Evolutionary conservation across 2,329 filamentous ascomycete species (phyloP).

Genomic region (Botrytis byssoidea): DNA sequence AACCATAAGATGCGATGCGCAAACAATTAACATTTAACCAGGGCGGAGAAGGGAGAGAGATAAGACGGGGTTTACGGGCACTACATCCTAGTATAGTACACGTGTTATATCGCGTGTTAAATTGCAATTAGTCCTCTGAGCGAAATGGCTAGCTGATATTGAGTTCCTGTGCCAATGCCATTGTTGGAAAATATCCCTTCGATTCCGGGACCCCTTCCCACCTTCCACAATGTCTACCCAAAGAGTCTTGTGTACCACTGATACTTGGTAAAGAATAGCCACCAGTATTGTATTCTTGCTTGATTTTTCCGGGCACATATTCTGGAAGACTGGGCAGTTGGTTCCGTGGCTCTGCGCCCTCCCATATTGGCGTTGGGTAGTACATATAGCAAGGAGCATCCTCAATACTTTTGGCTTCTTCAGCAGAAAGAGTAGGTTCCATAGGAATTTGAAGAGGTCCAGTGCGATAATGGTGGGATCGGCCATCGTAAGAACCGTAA

Average conservation of each 20-base stretch:
- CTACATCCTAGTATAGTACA: not conserved
- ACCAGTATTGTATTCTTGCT: slow-evolving; percentile 32
- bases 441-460: slow-evolving; percentile 35
- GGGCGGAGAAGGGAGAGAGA: not conserved
- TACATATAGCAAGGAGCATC: slow-evolving; percentile 37
- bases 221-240: slow-evolving; percentile 36
- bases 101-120: not conserved
- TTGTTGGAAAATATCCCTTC: slow-evolving; percentile 37
- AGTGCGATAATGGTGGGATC: slow-evolving; percentile 35
- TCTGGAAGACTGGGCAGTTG: slow-evolving; percentile 33
- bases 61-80: not conserved
- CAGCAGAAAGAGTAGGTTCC: slow-evolving; percentile 36
- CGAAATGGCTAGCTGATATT: slow-evolving; percentile 31
- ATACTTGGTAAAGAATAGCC: slow-evolving; percentile 35
- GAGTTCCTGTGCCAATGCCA: slow-evolving; percentile 35
- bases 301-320: slow-evolving; percentile 33
- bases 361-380: slow-evolving; percentile 36
- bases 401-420: slow-evolving; percentile 37
- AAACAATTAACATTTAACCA: not conserved
- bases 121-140: not conserved
- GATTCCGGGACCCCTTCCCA: slow-evolving; percentile 36
- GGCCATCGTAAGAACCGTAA: slow-evolving; percentile 34
- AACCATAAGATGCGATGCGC: slow-evolving; percentile 4
- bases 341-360: slow-evolving; percentile 34
- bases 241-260: slow-evolving; percentile 27